These are phyloP conservation scores for Suillus plorans DNA, from an alignment of 768 basidiomycete genomes.

Conservation along the genomic window DNA sequence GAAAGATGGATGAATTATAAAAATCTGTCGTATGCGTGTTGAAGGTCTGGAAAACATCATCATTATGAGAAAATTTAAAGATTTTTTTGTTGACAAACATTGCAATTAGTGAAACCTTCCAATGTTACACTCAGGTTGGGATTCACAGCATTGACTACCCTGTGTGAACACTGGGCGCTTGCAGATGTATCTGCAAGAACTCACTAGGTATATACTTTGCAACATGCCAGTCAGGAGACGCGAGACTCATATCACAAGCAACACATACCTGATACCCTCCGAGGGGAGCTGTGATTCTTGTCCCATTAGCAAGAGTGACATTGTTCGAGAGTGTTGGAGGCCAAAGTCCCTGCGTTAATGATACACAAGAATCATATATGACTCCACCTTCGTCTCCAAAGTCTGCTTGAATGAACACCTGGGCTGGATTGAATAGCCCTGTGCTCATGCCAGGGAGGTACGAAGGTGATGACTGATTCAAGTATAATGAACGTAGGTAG, in stretches of 20 bases:
- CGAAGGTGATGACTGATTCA: constrained; percentile 51
- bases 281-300: constrained; percentile 56
- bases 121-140: constrained; percentile 60
- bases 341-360: constrained; percentile 69
- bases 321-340: constrained; percentile 47
- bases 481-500: constrained; percentile 50
- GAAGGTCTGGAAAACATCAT: constrained; percentile 41
- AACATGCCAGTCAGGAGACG: constrained; percentile 19
- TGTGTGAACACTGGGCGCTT: constrained; percentile 7
- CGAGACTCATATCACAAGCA: constrained; percentile 5
- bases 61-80: not conserved
- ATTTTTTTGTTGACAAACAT: constrained; percentile 34
- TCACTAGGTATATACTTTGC: constrained; percentile 43
- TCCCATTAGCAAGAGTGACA: constrained; percentile 65
- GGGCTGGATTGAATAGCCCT: constrained; percentile 34
- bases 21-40: constrained; percentile 45
- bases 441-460: constrained; percentile 44
- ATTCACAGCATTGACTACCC: constrained; percentile 60
- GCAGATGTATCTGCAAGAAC: constrained; percentile 10
- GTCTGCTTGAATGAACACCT: constrained; percentile 58
- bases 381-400: constrained; percentile 68
- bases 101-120: constrained; percentile 66
- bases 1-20: constrained; percentile 55
- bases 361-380: constrained; percentile 64
- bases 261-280: constrained; percentile 58